Percentiles rank a stretch among this genome's conserved stretches.
Evolutionary conservation across 108 stramenopile species (phyloP).

Genomic region (Aurantiochytrium sp.): DNA sequence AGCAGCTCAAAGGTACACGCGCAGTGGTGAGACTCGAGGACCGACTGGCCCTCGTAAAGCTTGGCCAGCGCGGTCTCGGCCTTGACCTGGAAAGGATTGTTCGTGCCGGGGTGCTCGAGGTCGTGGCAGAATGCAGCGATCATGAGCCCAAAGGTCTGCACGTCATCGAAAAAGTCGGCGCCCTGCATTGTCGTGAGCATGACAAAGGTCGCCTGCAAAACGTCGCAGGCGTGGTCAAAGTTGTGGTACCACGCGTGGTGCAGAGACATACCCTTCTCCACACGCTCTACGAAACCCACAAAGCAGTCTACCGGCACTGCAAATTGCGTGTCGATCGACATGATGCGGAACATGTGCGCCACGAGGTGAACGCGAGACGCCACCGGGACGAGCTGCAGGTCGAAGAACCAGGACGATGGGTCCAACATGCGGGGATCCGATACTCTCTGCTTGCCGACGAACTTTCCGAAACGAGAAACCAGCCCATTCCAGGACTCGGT

Average conservation of each 20-base stretch:
- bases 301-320: not conserved
- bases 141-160: constrained; percentile 62
- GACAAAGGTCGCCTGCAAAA: constrained; percentile 53
- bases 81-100: constrained; percentile 69
- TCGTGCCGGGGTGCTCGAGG: constrained; percentile 75
- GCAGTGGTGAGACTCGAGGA: constrained; percentile 75
- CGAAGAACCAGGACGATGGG: not conserved
- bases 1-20: constrained; percentile 52
- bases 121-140: constrained; percentile 73
- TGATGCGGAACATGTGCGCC: not conserved
- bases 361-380: not conserved
- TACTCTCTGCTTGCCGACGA: not conserved
- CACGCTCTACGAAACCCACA: not conserved
- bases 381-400: not conserved
- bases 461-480: not conserved
- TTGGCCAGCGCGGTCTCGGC: constrained; percentile 59
- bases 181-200: constrained; percentile 42
- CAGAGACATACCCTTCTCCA: not conserved
- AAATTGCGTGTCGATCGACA: not conserved
- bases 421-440: not conserved
- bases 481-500: not conserved
- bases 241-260: constrained; percentile 65
- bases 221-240: constrained; percentile 72
- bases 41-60: constrained; percentile 66
- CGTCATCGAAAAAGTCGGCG: constrained; percentile 31